Conservation (phyloP, 2,329 filamentous ascomycete genomes). For the Diplodia corticola region DNA sequence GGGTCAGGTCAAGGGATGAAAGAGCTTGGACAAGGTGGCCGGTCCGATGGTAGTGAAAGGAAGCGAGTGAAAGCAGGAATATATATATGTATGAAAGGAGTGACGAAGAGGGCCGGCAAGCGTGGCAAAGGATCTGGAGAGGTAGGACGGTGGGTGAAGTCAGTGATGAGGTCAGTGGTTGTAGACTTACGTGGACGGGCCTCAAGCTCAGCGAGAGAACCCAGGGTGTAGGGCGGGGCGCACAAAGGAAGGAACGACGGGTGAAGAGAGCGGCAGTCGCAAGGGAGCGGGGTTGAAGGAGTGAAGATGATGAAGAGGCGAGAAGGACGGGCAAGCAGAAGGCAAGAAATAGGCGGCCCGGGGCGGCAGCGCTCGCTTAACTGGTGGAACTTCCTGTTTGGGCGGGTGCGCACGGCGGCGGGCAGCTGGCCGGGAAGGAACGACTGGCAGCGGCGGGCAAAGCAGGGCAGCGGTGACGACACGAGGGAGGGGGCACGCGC, state of each 20-base stretch:
- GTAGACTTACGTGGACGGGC: conserved; percentile 17
- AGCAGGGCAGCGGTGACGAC: not conserved
- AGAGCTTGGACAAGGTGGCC: not conserved
- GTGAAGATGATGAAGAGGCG: not conserved
- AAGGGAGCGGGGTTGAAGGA: not conserved
- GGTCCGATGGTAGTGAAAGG: not conserved
- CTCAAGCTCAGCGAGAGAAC: conserved; percentile 15
- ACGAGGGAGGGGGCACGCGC: not conserved
- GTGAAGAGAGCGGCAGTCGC: not conserved
- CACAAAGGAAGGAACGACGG: not conserved
- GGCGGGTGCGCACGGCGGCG: not conserved
- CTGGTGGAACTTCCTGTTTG: not conserved
- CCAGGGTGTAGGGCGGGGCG: conserved; percentile 3
- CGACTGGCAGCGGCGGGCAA: not conserved
- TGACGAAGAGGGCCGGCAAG: not conserved
- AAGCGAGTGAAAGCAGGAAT: not conserved
- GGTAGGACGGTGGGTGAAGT: not conserved
- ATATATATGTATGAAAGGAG: not conserved
- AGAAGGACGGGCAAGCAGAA: not conserved
- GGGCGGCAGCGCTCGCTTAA: conserved; percentile 7
- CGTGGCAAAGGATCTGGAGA: not conserved
- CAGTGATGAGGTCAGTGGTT: not conserved
- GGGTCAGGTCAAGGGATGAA: not conserved
- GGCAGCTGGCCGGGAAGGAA: not conserved
- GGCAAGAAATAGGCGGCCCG: not conserved